A percentile compares a stretch with the other conserved stretches of the same genome.
Conservation (phyloP, 169 alveolate genomes). For the Perkinsus chesapeaki region DNA sequence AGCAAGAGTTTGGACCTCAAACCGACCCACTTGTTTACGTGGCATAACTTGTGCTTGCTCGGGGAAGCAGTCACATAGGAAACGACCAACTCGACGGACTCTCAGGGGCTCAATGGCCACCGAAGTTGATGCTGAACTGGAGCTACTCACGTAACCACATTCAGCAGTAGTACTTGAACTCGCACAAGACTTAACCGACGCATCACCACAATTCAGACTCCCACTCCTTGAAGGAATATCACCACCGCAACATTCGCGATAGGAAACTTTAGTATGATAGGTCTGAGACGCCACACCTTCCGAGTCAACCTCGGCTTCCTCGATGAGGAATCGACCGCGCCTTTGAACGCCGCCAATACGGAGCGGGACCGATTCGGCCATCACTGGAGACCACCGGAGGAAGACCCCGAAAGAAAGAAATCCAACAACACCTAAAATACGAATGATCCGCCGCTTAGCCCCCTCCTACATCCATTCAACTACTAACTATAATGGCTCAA, state of each 20-base stretch:
- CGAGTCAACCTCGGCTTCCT: background rate
- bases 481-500: too few relatives aligned
- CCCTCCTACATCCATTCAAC: too few relatives aligned
- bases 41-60: background rate
- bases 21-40: background rate
- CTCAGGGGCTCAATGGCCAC: background rate
- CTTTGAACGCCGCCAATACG: background rate
- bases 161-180: background rate
- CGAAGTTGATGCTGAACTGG: background rate
- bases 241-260: background rate
- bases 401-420: background rate
- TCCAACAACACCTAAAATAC: background rate
- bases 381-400: background rate
- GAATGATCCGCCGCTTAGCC: too few relatives aligned
- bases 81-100: background rate
- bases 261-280: background rate
- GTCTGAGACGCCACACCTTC: background rate
- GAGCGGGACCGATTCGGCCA: constrained; percentile 1
- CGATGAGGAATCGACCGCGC: background rate
- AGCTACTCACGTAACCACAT: background rate
- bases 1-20: background rate
- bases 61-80: background rate
- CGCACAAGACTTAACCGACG: background rate
- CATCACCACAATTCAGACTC: background rate
- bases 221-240: background rate